Percentiles rank a stretch among this genome's conserved stretches.
Conservation (phyloP, 108 stramenopile genomes). For the Skeletonema grethae region DNA sequence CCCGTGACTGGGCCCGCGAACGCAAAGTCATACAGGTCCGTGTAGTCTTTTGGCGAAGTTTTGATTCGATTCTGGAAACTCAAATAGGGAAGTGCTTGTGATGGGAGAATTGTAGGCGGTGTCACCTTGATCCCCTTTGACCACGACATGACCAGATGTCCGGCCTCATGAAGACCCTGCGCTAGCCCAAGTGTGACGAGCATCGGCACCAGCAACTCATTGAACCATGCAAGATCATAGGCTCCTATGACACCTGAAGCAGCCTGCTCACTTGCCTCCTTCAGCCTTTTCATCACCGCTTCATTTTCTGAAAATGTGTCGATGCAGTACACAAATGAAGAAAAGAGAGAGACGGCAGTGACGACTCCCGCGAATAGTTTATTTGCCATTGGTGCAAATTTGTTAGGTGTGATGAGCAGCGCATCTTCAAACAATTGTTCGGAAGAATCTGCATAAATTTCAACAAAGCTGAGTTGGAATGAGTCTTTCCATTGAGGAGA, state of each 20-base stretch:
- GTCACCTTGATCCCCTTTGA: constrained; percentile 42
- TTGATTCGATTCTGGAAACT: constrained; percentile 62
- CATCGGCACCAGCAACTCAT: constrained; percentile 53
- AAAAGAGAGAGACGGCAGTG: constrained; percentile 38
- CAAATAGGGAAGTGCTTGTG: constrained; percentile 51
- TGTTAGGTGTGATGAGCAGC: constrained; percentile 50
- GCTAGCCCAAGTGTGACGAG: constrained; percentile 47
- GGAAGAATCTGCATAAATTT: constrained; percentile 35
- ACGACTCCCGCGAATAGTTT: constrained; percentile 6
- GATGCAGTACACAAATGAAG: constrained; percentile 46
- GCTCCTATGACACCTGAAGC: constrained; percentile 7
- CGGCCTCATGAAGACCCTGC: constrained; percentile 59
- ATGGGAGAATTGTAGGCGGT: constrained; percentile 53
- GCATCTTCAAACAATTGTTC: constrained; percentile 35
- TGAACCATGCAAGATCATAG: constrained; percentile 58
- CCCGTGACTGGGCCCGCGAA: constrained; percentile 71
- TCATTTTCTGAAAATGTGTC: constrained; percentile 52
- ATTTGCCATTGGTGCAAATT: constrained; percentile 39
- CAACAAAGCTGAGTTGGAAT: constrained; percentile 44
- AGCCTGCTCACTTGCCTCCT: constrained; percentile 45
- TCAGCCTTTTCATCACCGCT: constrained; percentile 41
- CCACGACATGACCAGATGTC: constrained; percentile 58
- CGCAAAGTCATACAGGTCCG: constrained; percentile 75
- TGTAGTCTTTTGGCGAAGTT: constrained; percentile 61
- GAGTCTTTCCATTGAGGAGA: constrained; percentile 39